A percentile compares a stretch with the other conserved stretches of the same genome.
These are phyloP conservation scores for Alternaria ethzedia DNA, from an alignment of 2,329 filamentous ascomycete species.

Conservation along the genomic window DNA sequence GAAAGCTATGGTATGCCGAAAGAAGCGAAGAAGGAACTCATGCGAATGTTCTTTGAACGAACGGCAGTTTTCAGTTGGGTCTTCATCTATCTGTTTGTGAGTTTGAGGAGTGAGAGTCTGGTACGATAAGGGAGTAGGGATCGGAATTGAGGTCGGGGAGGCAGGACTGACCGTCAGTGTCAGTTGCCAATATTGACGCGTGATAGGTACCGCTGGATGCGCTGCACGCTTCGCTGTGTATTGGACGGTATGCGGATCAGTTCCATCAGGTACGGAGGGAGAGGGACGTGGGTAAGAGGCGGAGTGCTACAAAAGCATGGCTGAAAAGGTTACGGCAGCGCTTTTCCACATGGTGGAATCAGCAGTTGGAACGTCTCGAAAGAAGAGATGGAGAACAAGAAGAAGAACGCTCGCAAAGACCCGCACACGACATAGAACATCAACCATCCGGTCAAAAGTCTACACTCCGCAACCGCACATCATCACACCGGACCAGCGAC, in stretches of 20 bases:
- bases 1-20: neutral
- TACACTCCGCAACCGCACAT: neutral
- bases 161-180: neutral
- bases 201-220: neutral
- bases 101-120: neutral
- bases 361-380: neutral
- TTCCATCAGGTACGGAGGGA: neutral
- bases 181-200: neutral
- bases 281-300: neutral
- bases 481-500: neutral
- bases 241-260: neutral
- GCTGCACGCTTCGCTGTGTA: neutral
- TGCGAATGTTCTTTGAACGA: neutral
- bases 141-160: neutral
- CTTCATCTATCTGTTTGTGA: neutral
- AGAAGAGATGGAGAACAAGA: neutral
- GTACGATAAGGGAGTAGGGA: neutral
- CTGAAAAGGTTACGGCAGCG: neutral
- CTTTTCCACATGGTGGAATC: neutral
- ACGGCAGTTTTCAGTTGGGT: neutral
- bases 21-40: neutral
- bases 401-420: neutral
- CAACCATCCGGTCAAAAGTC: neutral
- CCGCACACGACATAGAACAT: neutral
- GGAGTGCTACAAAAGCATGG: neutral